These are phyloP conservation scores for Prunus fruticosa DNA, from an alignment of 306 rosid genomes.

Conservation along the genomic window DNA sequence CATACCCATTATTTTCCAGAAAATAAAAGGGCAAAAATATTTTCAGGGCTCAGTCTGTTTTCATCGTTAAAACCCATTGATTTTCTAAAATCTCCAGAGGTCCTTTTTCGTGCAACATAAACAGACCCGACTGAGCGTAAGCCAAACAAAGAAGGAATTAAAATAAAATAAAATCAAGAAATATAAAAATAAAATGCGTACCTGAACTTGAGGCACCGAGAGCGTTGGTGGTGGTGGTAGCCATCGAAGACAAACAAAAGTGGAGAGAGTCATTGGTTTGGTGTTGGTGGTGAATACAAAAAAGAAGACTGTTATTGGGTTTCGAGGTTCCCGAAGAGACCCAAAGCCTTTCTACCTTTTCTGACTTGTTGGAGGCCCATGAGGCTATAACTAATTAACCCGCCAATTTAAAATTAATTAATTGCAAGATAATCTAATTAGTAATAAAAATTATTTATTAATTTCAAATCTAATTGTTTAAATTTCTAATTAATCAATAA, in stretches of 20 bases:
- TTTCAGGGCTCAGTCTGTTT: not conserved
- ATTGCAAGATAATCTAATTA: not conserved
- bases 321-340: not conserved
- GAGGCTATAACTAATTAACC: not conserved
- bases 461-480: too few species aligned
- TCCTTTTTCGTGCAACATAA: not conserved
- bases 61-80: not conserved
- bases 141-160: not conserved
- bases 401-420: not conserved
- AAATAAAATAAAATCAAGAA: not conserved
- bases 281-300: not conserved
- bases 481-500: too few species aligned
- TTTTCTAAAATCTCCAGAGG: not conserved
- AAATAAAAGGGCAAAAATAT: not conserved
- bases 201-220: conserved; percentile 28
- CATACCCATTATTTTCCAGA: not conserved
- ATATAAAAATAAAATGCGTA: not conserved
- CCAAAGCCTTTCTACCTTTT: not conserved
- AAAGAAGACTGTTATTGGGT: not conserved
- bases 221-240: conserved; percentile 2
- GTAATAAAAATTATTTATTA: too few species aligned
- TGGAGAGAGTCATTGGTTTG: not conserved
- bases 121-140: not conserved
- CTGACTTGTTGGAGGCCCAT: not conserved
- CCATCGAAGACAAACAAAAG: conserved; percentile 10